Conservation (phyloP, 345 rosid species). For the Gossypium australe region DNA sequence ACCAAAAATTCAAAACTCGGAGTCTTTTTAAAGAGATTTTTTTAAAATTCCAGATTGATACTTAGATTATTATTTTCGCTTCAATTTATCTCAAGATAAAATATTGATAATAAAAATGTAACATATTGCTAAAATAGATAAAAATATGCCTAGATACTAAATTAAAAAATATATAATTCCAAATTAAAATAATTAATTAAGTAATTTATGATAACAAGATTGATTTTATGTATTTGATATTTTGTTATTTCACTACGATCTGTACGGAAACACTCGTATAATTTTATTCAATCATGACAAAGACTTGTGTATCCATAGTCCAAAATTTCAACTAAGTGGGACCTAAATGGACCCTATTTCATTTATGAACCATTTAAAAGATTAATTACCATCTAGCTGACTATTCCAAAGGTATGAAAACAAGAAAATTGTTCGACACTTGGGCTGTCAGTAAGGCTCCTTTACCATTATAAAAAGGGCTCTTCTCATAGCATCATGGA, state of each 20-base stretch:
- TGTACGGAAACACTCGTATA: not conserved
- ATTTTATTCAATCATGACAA: not conserved
- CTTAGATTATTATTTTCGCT: too few species aligned
- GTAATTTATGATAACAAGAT: too few species aligned
- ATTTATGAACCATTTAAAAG: not conserved
- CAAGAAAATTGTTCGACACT: not conserved
- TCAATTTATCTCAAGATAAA: too few species aligned
- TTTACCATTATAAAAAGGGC: slow-evolving; percentile 9
- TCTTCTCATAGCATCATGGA: not conserved
- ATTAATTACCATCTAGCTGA: not conserved
- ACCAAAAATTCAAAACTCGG: too few species aligned
- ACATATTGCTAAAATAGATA: not conserved
- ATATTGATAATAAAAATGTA: too few species aligned
- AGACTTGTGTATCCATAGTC: not conserved
- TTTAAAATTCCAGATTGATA: too few species aligned
- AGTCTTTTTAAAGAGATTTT: too few species aligned
- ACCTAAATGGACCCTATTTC: slow-evolving; percentile 2
- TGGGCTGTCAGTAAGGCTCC: not conserved
- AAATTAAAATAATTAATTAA: too few species aligned
- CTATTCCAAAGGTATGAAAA: not conserved
- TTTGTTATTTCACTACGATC: not conserved
- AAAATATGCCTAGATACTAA: too few species aligned
- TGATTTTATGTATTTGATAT: too few species aligned
- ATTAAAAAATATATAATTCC: too few species aligned
- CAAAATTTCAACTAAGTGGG: not conserved